Conservation (phyloP, 495 filamentous ascomycete species). For the Tuber microsphaerosporum region DNA sequence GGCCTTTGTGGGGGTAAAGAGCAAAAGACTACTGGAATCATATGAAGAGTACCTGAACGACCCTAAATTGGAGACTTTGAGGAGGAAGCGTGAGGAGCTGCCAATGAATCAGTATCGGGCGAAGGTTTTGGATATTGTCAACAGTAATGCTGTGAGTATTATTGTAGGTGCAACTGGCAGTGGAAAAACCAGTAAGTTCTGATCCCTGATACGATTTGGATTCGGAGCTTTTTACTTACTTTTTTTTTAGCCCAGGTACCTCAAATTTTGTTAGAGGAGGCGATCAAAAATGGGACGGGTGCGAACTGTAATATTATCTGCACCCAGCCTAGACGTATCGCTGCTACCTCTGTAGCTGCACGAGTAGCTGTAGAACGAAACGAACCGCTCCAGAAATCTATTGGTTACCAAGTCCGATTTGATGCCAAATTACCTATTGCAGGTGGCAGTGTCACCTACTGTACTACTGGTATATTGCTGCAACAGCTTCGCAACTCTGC, state of each 20-base stretch:
- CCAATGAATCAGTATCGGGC: conserved; percentile 49
- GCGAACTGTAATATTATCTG: conserved; percentile 51
- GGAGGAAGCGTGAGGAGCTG: conserved; percentile 44
- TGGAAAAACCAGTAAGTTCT: conserved; percentile 51
- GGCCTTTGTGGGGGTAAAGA: conserved; percentile 33
- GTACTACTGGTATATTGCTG: conserved; percentile 54
- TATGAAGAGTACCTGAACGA: conserved; percentile 41
- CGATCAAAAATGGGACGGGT: conserved; percentile 45
- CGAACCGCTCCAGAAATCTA: conserved; percentile 47
- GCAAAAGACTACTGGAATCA: conserved; percentile 34
- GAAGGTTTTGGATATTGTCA: conserved; percentile 48
- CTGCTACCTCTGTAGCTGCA: conserved; percentile 51
- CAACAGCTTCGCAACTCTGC: conserved; percentile 47
- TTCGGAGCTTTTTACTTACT: conserved; percentile 15
- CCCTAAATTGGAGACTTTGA: conserved; percentile 40
- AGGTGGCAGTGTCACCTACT: conserved; percentile 51
- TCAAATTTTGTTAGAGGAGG: conserved; percentile 54
- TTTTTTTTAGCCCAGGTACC: conserved; percentile 49
- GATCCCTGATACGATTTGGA: background rate
- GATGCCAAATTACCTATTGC: conserved; percentile 44
- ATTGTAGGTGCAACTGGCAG: conserved; percentile 54
- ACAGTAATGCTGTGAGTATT: conserved; percentile 49
- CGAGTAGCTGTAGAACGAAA: conserved; percentile 53
- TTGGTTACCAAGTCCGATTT: conserved; percentile 54
- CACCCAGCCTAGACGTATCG: conserved; percentile 55